Evolutionary conservation across 495 filamentous ascomycete species (phyloP).

Genomic region (Aspergillus egyptiacus): DNA sequence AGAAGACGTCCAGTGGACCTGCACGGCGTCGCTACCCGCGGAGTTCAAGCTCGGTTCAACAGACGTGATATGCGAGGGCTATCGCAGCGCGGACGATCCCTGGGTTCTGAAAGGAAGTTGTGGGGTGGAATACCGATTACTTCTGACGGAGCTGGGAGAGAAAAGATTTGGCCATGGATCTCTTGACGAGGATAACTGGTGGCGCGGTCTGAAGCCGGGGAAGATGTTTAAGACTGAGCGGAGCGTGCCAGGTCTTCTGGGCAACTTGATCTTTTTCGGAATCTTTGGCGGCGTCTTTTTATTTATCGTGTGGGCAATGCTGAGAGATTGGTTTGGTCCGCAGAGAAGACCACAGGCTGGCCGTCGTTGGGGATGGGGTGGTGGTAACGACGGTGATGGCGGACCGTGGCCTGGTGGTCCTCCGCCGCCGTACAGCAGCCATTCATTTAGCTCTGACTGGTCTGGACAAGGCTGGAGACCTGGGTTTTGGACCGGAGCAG

Average conservation of each 20-base stretch:
- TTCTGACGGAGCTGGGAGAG: slow-evolving; percentile 78
- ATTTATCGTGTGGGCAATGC: slow-evolving; percentile 26
- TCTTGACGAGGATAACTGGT: slow-evolving; percentile 1
- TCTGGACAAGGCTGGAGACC: slow-evolving; percentile 62
- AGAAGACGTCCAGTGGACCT: slow-evolving; percentile 84
- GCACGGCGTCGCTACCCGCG: slow-evolving; percentile 67
- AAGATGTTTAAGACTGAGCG: slow-evolving; percentile 8
- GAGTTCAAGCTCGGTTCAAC: slow-evolving; percentile 87
- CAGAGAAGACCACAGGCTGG: slow-evolving; percentile 12
- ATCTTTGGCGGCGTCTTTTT: slow-evolving; percentile 38
- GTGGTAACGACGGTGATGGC: slow-evolving; percentile 44
- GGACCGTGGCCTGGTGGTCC: slow-evolving; percentile 50
- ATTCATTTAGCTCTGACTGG: slow-evolving; percentile 23
- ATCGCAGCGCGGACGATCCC: slow-evolving; percentile 63
- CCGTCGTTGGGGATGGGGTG: slow-evolving; percentile 41
- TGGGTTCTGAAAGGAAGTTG: slow-evolving; percentile 87
- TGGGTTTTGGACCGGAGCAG: slow-evolving; percentile 80
- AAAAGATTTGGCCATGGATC: slow-evolving; percentile 49
- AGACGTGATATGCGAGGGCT: slow-evolving; percentile 92
- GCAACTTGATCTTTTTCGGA: slow-evolving; percentile 43
- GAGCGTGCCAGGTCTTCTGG: slow-evolving; percentile 17
- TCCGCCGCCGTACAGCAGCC: slow-evolving; percentile 51
- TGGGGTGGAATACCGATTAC: slow-evolving; percentile 83
- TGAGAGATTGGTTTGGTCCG: slow-evolving; percentile 20
- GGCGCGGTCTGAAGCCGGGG: slow-evolving; percentile 5